Evolutionary conservation across 768 basidiomycete species (phyloP).

Genomic region (Xanthoconium stramineum): DNA sequence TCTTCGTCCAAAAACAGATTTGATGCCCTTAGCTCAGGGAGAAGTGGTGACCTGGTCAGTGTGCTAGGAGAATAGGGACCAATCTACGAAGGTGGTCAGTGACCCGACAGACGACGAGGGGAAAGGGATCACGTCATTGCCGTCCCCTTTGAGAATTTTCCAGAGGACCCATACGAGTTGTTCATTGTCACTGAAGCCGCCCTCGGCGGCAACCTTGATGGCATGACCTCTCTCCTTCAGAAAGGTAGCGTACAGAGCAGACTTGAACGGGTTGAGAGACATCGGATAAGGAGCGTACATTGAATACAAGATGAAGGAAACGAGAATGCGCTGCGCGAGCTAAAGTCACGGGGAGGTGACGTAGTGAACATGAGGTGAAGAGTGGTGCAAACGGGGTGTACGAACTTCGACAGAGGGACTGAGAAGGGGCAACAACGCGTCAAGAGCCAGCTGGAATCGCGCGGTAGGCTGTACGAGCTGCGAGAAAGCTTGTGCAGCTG

Average conservation of each 20-base stretch:
- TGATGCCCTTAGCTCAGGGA: constrained; percentile 69
- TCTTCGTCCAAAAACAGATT: constrained; percentile 70
- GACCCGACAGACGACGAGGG: neutral
- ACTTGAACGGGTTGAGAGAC: constrained; percentile 78
- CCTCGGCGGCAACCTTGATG: constrained; percentile 43
- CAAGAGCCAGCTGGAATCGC: constrained; percentile 81
- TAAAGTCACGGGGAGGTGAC: constrained; percentile 26
- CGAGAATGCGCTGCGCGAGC: constrained; percentile 73
- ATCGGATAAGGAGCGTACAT: constrained; percentile 80
- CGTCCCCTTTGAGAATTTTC: constrained; percentile 83
- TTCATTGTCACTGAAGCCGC: constrained; percentile 58
- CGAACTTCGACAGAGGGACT: constrained; percentile 56
- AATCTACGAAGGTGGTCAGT: constrained; percentile 47
- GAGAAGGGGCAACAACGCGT: constrained; percentile 73
- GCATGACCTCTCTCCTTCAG: constrained; percentile 65
- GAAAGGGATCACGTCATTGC: constrained; percentile 57
- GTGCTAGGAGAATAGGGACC: constrained; percentile 78
- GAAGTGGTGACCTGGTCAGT: constrained; percentile 69
- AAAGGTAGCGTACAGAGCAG: constrained; percentile 65
- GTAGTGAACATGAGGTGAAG: constrained; percentile 15
- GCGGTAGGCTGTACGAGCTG: constrained; percentile 73
- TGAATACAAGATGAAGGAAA: constrained; percentile 75
- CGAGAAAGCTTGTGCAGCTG: constrained; percentile 69
- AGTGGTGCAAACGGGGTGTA: constrained; percentile 13
- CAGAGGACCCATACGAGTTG: constrained; percentile 84